phyloP scores from a whole-genome alignment of 2,329 filamentous ascomycete genomes.

The Botrytis fabae region DNA sequence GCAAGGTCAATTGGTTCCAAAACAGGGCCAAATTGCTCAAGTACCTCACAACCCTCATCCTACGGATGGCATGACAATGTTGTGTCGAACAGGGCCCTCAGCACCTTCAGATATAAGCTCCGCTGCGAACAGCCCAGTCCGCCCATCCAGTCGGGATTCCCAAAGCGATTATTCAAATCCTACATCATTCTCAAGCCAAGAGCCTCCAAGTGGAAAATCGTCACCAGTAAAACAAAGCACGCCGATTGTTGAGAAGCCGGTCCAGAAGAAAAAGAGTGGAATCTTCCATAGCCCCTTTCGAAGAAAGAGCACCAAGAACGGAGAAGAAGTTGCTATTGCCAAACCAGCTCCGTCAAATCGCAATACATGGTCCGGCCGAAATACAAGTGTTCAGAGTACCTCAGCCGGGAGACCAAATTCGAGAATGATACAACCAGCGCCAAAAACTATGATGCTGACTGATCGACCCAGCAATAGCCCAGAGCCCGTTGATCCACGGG shows the following conservation, averaged over 20 bases:
- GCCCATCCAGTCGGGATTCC: slow-evolving; percentile 82
- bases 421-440: slow-evolving; percentile 34
- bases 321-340: slow-evolving; percentile 52
- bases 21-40: slow-evolving; percentile 60
- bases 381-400: slow-evolving; percentile 32
- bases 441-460: slow-evolving; percentile 37
- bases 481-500: slow-evolving; percentile 86
- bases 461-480: slow-evolving; percentile 63
- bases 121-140: slow-evolving; percentile 58
- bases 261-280: slow-evolving; percentile 70
- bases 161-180: slow-evolving; percentile 89
- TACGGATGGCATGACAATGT: slow-evolving; percentile 95
- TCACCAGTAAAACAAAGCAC: slow-evolving; percentile 68
- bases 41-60: slow-evolving; percentile 94
- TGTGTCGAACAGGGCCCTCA: slow-evolving; percentile 77
- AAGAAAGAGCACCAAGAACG: slow-evolving; percentile 81
- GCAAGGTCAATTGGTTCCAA: slow-evolving; percentile 30
- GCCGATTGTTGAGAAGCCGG: slow-evolving; percentile 58
- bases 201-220: slow-evolving; percentile 70
- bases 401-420: slow-evolving; percentile 45
- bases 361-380: slow-evolving; percentile 57
- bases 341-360: slow-evolving; percentile 46
- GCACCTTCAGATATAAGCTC: slow-evolving; percentile 70
- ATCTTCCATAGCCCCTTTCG: slow-evolving; percentile 96
- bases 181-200: slow-evolving; percentile 84